Evolutionary conservation across 306 rosid species (phyloP).

Genomic region (Pterocarpus santalinus): DNA sequence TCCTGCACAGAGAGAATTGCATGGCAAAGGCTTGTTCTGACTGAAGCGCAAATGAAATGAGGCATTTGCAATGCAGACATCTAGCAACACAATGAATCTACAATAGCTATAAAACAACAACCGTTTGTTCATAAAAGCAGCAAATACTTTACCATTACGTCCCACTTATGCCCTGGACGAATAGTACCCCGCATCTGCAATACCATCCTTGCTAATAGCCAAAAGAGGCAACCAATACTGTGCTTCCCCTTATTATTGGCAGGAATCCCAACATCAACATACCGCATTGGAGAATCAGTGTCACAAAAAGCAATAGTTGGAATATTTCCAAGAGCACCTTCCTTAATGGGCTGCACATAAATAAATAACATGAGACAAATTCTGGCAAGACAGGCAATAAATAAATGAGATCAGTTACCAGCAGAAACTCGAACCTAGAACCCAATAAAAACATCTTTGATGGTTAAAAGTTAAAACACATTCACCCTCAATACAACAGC

Average conservation of each 20-base stretch:
- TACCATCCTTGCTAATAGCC: conserved; percentile 89
- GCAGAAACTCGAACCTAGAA: background rate
- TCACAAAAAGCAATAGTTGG: conserved; percentile 91
- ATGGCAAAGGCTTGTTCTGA: background rate
- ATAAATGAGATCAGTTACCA: background rate
- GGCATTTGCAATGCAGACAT: background rate
- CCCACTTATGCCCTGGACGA: conserved; percentile 81
- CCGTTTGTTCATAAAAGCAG: conserved; percentile 14
- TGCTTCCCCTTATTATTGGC: conserved; percentile 92
- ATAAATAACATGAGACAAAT: conserved; percentile 12
- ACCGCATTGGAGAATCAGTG: conserved; percentile 85
- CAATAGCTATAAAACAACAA: background rate
- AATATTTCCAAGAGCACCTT: conserved; percentile 86
- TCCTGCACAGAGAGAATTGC: background rate
- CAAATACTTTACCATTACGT: conserved; percentile 67
- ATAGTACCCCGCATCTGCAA: conserved; percentile 83
- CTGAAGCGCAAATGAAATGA: background rate
- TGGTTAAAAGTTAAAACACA: background rate
- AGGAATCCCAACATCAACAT: conserved; percentile 88
- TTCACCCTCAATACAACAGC: background rate
- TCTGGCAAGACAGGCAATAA: background rate
- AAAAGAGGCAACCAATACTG: conserved; percentile 86
- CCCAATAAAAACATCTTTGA: background rate
- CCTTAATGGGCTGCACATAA: conserved; percentile 79
- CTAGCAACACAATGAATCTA: background rate